Percentiles rank a stretch among this genome's conserved stretches.
Evolutionary conservation across 2,329 filamentous ascomycete genomes (phyloP).

Genomic region (Amylocarpus encephaloides): DNA sequence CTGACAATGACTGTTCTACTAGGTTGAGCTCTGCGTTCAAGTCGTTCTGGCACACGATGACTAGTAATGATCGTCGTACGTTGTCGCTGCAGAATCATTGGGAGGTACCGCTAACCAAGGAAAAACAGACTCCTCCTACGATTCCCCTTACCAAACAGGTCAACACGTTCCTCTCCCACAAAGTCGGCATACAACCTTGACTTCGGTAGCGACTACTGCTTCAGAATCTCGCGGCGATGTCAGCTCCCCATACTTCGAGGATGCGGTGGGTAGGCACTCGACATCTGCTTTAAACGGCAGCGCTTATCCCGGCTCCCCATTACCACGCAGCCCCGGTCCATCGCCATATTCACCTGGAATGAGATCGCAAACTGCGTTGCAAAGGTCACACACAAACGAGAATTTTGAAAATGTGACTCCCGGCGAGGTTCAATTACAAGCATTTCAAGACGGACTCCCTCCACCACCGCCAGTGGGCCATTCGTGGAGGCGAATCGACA

Average conservation of each 20-base stretch:
- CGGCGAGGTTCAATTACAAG: conserved; percentile 93
- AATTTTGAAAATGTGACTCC: conserved; percentile 64
- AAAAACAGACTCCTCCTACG: conserved; percentile 73
- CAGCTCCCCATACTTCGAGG: conserved; percentile 70
- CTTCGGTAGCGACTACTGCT: conserved; percentile 78
- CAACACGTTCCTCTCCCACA: conserved; percentile 84
- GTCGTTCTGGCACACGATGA: conserved; percentile 88
- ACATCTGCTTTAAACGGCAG: conserved; percentile 46
- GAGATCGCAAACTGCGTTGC: conserved; percentile 66
- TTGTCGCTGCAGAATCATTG: conserved; percentile 18
- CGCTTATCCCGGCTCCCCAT: conserved; percentile 45
- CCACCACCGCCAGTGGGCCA: conserved; percentile 82
- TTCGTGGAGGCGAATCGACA: conserved; percentile 91
- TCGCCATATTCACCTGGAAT: conserved; percentile 86
- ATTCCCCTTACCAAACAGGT: conserved; percentile 88
- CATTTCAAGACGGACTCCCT: conserved; percentile 84
- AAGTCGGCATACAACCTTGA: conserved; percentile 73
- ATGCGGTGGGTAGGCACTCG: conserved; percentile 45
- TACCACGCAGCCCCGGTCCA: conserved; percentile 49
- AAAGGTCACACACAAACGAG: conserved; percentile 55
- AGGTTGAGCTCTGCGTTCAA: conserved; percentile 67
- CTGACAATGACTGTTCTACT: conserved; percentile 30
- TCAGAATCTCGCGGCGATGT: conserved; percentile 84
- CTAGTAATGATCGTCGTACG: conserved; percentile 63
- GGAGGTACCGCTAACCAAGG: conserved; percentile 39